Evolutionary conservation across 2,329 filamentous ascomycete genomes (phyloP).

Genomic region (Xenosphaeropsis pyriputrescens): DNA sequence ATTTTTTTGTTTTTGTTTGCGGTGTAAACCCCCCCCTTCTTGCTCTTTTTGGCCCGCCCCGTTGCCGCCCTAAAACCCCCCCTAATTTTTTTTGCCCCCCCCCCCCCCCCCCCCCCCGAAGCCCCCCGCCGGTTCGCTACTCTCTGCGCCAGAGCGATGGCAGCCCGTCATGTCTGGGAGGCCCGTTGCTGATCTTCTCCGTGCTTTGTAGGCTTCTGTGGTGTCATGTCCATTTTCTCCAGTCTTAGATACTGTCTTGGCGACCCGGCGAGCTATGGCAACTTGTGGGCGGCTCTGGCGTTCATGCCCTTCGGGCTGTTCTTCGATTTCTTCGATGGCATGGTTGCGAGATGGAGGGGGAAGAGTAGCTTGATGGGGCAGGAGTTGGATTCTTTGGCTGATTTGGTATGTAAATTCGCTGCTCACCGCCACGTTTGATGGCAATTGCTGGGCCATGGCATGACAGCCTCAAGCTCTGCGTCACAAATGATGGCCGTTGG

Average conservation of each 20-base stretch:
- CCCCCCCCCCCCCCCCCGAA: background rate
- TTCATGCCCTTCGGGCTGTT: slow-evolving; percentile 90
- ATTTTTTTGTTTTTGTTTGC: too few species aligned
- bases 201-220: slow-evolving; percentile 51
- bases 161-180: background rate
- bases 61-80: too few species aligned
- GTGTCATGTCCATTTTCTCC: slow-evolving; percentile 90
- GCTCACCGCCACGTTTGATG: background rate
- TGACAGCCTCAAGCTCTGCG: background rate
- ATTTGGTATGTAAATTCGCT: slow-evolving; percentile 49
- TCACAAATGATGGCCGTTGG: background rate
- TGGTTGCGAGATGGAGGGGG: slow-evolving; percentile 88
- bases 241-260: slow-evolving; percentile 86
- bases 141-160: background rate
- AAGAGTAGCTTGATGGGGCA: slow-evolving; percentile 98
- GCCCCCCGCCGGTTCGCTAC: background rate
- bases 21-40: too few species aligned
- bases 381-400: slow-evolving; percentile 89
- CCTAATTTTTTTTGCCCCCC: too few species aligned
- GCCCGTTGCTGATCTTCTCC: background rate
- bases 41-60: too few species aligned
- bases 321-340: slow-evolving; percentile 97
- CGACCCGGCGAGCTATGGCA: slow-evolving; percentile 45
- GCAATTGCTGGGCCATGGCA: too few species aligned
- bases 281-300: slow-evolving; percentile 68